Percentiles rank a stretch among this genome's conserved stretches.
Evolutionary conservation across 2,329 filamentous ascomycete genomes (phyloP).

Genomic region (Fusarium sp.): DNA sequence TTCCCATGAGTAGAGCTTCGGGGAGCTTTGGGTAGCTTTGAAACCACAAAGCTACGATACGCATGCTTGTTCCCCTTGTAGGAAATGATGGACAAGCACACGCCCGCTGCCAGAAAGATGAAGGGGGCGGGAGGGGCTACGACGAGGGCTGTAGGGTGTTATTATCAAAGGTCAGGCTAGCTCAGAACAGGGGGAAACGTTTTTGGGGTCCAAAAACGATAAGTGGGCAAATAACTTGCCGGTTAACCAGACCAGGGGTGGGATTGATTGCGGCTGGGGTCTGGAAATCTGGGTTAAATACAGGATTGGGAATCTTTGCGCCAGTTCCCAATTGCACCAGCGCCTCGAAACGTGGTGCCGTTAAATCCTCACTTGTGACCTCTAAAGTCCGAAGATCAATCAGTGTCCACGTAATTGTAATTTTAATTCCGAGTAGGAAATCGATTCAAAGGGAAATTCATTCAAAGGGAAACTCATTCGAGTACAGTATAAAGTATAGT

Average conservation of each 20-base stretch:
- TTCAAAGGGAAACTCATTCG: constrained; percentile 1
- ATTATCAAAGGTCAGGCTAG: neutral
- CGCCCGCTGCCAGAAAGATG: constrained; percentile 29
- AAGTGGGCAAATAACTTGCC: constrained; percentile 11
- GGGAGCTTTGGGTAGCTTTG: constrained; percentile 20
- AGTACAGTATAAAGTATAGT: neutral
- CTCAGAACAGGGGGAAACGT: constrained; percentile 3
- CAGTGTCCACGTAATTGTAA: neutral
- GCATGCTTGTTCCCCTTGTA: constrained; percentile 12
- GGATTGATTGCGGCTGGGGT: neutral
- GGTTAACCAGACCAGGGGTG: neutral
- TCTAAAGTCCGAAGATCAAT: constrained; percentile 15
- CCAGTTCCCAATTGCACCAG: neutral
- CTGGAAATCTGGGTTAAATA: constrained; percentile 26
- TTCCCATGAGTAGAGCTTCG: constrained; percentile 17
- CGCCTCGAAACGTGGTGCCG: constrained; percentile 19
- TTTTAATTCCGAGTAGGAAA: neutral
- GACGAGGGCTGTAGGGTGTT: constrained; percentile 23
- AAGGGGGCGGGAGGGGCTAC: constrained; percentile 36
- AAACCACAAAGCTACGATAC: constrained; percentile 6
- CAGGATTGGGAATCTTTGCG: constrained; percentile 1
- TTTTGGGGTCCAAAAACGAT: constrained; percentile 20
- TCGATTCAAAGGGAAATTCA: neutral
- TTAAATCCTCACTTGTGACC: constrained; percentile 1
- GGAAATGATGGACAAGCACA: constrained; percentile 22